Base-by-base conservation (phyloP, 2,329 filamentous ascomycete genomes). In the Alternaria sp. region DNA sequence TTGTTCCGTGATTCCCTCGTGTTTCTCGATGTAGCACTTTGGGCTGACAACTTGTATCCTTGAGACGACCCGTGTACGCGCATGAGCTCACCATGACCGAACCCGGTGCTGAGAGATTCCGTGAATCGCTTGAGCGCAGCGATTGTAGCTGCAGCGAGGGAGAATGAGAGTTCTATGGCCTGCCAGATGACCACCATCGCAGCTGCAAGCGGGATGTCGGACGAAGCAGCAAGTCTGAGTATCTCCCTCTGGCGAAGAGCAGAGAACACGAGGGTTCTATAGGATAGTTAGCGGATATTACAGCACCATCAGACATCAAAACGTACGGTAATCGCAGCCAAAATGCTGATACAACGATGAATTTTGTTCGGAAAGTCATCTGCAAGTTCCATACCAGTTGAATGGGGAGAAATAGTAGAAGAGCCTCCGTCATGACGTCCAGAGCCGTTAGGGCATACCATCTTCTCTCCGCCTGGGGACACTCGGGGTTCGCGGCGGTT, bases 341-440 rank as follows among this genome's bases (percentile, higher is more conserved):
- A 32, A 72, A 72, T 14, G 68, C 67, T 25, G 52, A 43, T 6
- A 65, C 56, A 14, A 71, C 67, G 22, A 63, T 46, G n/a, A 67
- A 8, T 46, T 71, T 72, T 16, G 53, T 63, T 14, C 32, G 56
- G 5, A 34, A 4, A 7, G 58, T 27, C 63, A 71, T 71, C 25
- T 65, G 62, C 5, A 72, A 52, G 8, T 46, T 36, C 59, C 61
- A 65, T 6, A 70, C 61, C 14, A 72, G 28, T 32, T 64, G 63
- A 4, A 64, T 22, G 11, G 68, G 69, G 9, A 71, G 43, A 5
- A 56, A 25, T 2, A 71, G 46, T 6, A 25, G 22, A 25, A 25
- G 22, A 25, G 22, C 22, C 22, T 25, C 22, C 22, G 22, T 25
- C 22, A 7, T 25, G 22, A 25, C 22, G 22, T 25, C 22, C 22